Base-by-base conservation (phyloP, 805 yeast species). In the Lipomyces yamadae region DNA sequence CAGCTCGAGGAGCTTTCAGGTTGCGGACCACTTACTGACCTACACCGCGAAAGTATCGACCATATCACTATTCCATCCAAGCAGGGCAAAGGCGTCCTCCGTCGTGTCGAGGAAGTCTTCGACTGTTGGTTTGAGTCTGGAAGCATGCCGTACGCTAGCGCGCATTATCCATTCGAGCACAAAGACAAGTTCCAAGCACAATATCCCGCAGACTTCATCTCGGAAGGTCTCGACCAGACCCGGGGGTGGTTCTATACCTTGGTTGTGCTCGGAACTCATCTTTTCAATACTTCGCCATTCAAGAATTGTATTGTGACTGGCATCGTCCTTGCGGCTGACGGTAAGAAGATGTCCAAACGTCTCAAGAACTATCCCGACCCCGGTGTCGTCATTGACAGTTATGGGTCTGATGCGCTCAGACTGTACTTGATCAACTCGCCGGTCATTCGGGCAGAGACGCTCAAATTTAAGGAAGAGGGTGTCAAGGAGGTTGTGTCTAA, bases 51-150 rank as follows among this genome's bases (percentile, higher is more conserved):
- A 75, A 84, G 80, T 74, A 92, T 95, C 75, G 99, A 95, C 77
- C 83, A 88, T 69, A 87, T 95, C 77, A 92, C 97, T 69, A 95
- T 95, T 75, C 98, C 98, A 65, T 93, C 98, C 4, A 84, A 87
- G 76, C 78, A 84, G 76, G 98, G 98, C 74, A 92, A 92, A 78
- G 97, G 98, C 73, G 82, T 77, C 30, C 85, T 95, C 80, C 89
- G 81, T 78, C 90, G 99, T 84, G 85, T 95, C 68, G 98, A 94
- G 78, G 98, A 95, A 81, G 99, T 95, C 58, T 95, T 95, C 77
- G 99, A 95, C 82, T 95, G 99, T 83, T 95, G 99, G 99, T 95
- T 95, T 77, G 99, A 95, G 83, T 92, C 97, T 24, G 99, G 99
- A 73, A 89, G 97, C 61, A 95, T 95, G 99, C 99, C 99, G 70